Percentiles rank a stretch among this genome's conserved stretches.
Evolutionary conservation across 495 filamentous ascomycete species (phyloP).

Genomic region (Aspergillus incahuasiensis): DNA sequence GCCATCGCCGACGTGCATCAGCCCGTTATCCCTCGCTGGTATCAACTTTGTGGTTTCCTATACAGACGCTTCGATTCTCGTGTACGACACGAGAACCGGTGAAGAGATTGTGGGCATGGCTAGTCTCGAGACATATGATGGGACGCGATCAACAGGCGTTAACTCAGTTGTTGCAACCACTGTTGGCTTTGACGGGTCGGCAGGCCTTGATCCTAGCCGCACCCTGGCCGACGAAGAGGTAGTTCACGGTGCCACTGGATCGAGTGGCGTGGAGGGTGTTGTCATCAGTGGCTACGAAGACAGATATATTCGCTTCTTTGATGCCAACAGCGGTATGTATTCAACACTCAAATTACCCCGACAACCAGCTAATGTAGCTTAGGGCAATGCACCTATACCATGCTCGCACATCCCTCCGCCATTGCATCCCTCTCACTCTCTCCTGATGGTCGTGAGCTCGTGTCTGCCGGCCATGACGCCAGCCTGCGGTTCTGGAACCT

Average conservation of each 20-base stretch:
- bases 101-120: constrained; percentile 92
- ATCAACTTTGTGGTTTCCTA: constrained; percentile 93
- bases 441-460: constrained; percentile 88
- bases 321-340: constrained; percentile 90
- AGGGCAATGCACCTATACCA: constrained; percentile 99
- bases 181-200: constrained; percentile 65
- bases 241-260: constrained; percentile 76
- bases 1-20: constrained; percentile 87
- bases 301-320: constrained; percentile 90
- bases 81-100: constrained; percentile 86
- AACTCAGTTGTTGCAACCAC: constrained; percentile 90
- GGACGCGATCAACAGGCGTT: constrained; percentile 74
- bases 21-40: constrained; percentile 75
- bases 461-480: constrained; percentile 93
- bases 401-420: constrained; percentile 91
- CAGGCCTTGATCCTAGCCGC: constrained; percentile 59
- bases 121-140: constrained; percentile 87
- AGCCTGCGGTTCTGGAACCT: constrained; percentile 95
- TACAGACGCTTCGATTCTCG: constrained; percentile 79
- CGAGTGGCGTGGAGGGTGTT: constrained; percentile 81
- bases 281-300: constrained; percentile 96
- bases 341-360: constrained; percentile 15
- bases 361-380: constrained; percentile 27
- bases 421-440: constrained; percentile 87
- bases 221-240: constrained; percentile 62